Percentiles rank a stretch among this genome's conserved stretches.
Evolutionary conservation across 73 alveolate species (phyloP).

Genomic region (Paraurostyla sp.): DNA sequence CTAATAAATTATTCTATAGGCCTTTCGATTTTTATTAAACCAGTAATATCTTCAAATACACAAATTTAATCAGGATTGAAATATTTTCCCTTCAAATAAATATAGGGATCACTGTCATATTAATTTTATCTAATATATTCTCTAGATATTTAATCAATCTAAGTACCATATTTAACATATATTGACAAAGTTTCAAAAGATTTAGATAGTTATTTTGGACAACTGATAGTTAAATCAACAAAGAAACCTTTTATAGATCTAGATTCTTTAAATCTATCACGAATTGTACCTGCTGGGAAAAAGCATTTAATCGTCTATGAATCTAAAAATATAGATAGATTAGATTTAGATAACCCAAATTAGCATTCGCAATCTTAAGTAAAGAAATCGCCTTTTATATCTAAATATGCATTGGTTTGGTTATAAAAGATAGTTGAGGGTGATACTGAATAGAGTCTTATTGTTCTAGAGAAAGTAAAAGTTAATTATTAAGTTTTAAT

Average conservation of each 20-base stretch:
- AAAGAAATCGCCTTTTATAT: background rate
- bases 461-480: background rate
- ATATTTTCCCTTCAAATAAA: background rate
- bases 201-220: background rate
- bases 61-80: slow-evolving; percentile 41
- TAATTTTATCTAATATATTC: slow-evolving; percentile 4
- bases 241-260: slow-evolving; percentile 13
- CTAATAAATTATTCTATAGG: background rate
- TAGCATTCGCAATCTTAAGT: background rate
- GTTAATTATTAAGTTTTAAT: background rate
- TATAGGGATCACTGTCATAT: background rate
- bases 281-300: background rate
- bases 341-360: background rate
- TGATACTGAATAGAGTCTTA: background rate
- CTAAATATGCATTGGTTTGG: background rate
- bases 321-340: background rate
- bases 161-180: slow-evolving; percentile 24
- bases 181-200: background rate
- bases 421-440: background rate
- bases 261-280: background rate
- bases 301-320: background rate
- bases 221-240: background rate
- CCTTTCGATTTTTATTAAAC: background rate
- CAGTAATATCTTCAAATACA: background rate
- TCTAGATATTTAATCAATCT: slow-evolving; percentile 8